Evolutionary conservation across 495 filamentous ascomycete species (phyloP).

Genomic region (Penicillium fimorum): DNA sequence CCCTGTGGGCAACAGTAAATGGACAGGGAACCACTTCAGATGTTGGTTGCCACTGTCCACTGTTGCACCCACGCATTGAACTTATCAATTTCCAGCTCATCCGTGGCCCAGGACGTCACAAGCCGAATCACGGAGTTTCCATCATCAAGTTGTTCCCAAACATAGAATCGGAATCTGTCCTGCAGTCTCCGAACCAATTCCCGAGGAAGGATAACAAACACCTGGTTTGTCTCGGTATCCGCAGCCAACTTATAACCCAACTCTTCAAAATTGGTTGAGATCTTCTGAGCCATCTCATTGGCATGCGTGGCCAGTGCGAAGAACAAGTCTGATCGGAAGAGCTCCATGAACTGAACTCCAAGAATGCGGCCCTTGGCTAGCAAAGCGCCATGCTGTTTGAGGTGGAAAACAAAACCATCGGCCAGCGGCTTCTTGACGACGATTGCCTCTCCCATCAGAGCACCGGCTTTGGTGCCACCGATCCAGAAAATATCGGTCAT

Average conservation of each 20-base stretch:
- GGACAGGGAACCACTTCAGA: constrained; percentile 3
- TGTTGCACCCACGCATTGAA: constrained; percentile 35
- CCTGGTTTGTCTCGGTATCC: constrained; percentile 39
- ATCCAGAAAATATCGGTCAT: constrained; percentile 47
- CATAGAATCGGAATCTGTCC: constrained; percentile 36
- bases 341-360: constrained; percentile 45
- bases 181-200: constrained; percentile 23
- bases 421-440: constrained; percentile 36
- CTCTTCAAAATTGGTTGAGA: constrained; percentile 30
- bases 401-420: constrained; percentile 43
- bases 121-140: constrained; percentile 28
- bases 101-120: constrained; percentile 42
- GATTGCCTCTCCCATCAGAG: constrained; percentile 44
- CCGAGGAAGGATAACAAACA: constrained; percentile 33
- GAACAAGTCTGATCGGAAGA: constrained; percentile 40
- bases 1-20: constrained; percentile 5
- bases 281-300: constrained; percentile 39
- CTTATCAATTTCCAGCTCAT: constrained; percentile 34
- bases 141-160: constrained; percentile 34
- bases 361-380: constrained; percentile 44
- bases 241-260: constrained; percentile 33
- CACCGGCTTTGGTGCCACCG: constrained; percentile 46
- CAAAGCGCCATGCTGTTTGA: constrained; percentile 47
- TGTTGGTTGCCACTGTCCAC: constrained; percentile 22
- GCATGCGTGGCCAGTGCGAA: constrained; percentile 42